Base-by-base conservation (phyloP, 2,329 filamentous ascomycete species). In the Aspergillus ochraceus region DNA sequence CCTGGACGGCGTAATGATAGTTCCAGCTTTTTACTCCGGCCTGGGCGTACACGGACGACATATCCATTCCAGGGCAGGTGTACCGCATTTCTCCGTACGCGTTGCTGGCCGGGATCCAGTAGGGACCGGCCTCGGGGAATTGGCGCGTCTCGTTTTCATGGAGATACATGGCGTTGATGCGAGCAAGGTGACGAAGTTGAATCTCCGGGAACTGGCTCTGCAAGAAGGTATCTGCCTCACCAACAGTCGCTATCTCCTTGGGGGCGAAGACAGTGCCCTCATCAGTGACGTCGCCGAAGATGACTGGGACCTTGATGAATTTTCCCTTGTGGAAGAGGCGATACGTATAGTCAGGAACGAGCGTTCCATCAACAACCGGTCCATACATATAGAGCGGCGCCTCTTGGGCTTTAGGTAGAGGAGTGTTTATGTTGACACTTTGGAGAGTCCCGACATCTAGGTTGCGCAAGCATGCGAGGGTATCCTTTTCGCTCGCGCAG, bases 1-100 rank as follows among this genome's bases (percentile, higher is more conserved):
- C 88, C 47, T 85, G 76, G 3, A 91, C 89, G 57, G 88, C 84
- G 76, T 87, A 91, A 47, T 84, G 84, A 71, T 93, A 93, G 69
- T 86, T 88, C 83, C 85, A 93, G 24, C 81, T 84, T 1, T 19
- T 70, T 26, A 36, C 46, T 29, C 67, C 66, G 39, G 69, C 66
- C 26, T 70, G 64, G 2, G 75, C 73, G 50, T 77, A 77, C 1
- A 76, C 72, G 9, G 77, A 70, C 1, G 80, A 82, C 68, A 88
- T 76, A 73, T 80, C 84, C 45, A 88, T 79, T 0, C 83, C 84
- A 0, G 87, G 85, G 64, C 88, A 90, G 64, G 80, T 86, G 71
- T 89, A 89, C 5, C 86, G 80, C 65, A 89, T 79, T 63, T 90
- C 86, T 17, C 87, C 87, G 64, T 89, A 88, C 4, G 81, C 85